Base-by-base conservation (phyloP, 345 rosid genomes). In the Citropsis articulata region DNA sequence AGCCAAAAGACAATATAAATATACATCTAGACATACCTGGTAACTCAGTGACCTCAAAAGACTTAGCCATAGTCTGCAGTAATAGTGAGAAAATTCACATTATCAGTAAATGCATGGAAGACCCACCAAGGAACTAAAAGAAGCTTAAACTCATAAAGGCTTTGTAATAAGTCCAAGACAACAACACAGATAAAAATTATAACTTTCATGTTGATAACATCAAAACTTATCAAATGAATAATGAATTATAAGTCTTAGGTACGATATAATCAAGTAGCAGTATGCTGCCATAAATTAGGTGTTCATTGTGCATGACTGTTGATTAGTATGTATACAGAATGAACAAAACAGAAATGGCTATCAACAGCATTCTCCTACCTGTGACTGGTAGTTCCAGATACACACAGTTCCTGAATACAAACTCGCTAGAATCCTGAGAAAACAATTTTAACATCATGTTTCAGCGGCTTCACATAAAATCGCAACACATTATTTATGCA, bases 11-110 rank as follows among this genome's bases (percentile, higher is more conserved):
- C 53, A 73, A 60, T 21, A 40, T 38, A 69, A 25, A 56, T 24
- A 27, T 4, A 35, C 10, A 56, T 10, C 19, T 80, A 40, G 6
- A 33, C 50, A 75, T 85, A 97, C 99, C 99, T 79, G 99, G 99
- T 71, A 91, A 86, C 74, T 93, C 97, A 4, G 99, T 97, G 80
- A 90, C 96, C 83, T 97, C 98, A 35, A 97, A 97, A 25, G 99
- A 94, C 78, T 94, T 97, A 36, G 96, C 97, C 97, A 94, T 91
- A 50, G 89, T 90, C 98, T 97, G 80, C 66, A 83, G 69, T 50
- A 81, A 48, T 61, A 70, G 48, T 72, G 78, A 68, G 59, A 82
- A 67, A 64, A 83, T 6, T 64, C 21, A 81, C 50, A 81, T 83
- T 25, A 82, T 40, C 38, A 53, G 22, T 48, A 66, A 28, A 75